Base-by-base conservation (phyloP, 2,329 filamentous ascomycete species). In the Diaporthe longicolla region DNA sequence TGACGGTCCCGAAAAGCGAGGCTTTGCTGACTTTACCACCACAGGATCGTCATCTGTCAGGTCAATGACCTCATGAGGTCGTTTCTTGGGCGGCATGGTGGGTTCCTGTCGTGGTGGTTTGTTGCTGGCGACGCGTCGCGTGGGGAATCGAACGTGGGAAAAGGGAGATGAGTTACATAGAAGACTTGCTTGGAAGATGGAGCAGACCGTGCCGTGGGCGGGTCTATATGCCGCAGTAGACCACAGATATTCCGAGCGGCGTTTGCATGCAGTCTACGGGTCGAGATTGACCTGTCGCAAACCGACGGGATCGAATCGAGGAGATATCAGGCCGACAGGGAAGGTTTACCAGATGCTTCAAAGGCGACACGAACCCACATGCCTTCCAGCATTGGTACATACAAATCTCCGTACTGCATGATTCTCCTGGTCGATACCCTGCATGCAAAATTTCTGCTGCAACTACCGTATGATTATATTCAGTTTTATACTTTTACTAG, bases 51-150 rank as follows among this genome's bases (percentile, higher is more conserved):
- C 84, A 32, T 79, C 82, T 13, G 84, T 85, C 19, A 88, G 80
- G 77, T 88, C 85, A 73, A 87, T 79, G 50, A 83, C 78, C 40
- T 83, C 81, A 63, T 76, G 77, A 13, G 76, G 58, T 24, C 87
- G 84, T 79, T 88, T 88, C 58, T 74, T 45, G 48, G 74, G 74
- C 21, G 74, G 68, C 74, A 75, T 75, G n/a, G 29, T 50, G 24
- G 15, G 29, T 48, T 57, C 19, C 11, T 52, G 17, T 45, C 9
- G 13, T 24, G 21, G 17, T 24, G 11, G 24, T 32, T 11, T 58
- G 52, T 26, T 37, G 52, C 21, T 24, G 43, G 54, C 48, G 48
- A 54, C 63, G 63, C 63, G 63, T 66, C 63, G 29, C 63, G 63
- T 35, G 63, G 7, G n/a, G 45, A 29, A 5, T n/a, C 9, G n/a